Evolutionary conservation across 176 grass and related monocot species (phyloP).

Genomic region (Triticum dicoccoides): DNA sequence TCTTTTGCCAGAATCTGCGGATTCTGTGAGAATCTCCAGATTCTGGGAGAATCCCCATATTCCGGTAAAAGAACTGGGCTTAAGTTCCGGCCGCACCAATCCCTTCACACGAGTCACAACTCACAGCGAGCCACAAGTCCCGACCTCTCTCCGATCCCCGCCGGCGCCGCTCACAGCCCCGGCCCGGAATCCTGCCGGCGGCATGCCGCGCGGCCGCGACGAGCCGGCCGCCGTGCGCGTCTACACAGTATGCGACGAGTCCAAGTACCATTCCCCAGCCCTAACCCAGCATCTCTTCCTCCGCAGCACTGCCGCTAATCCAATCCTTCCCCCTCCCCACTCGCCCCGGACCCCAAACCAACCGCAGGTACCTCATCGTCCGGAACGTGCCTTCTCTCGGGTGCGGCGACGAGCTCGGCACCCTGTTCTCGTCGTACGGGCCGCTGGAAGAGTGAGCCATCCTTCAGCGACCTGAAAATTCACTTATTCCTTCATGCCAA

Average conservation of each 20-base stretch:
- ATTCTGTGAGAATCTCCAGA: too few species aligned
- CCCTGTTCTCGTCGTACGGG: slow-evolving; percentile 71
- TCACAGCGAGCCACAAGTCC: too few species aligned
- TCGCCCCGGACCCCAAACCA: neutral
- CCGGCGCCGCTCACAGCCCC: neutral
- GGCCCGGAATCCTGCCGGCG: neutral
- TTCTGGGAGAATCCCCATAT: too few species aligned
- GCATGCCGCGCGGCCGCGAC: slow-evolving; percentile 63
- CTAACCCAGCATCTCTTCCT: neutral
- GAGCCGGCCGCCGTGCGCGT: slow-evolving; percentile 52
- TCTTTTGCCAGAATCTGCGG: too few species aligned
- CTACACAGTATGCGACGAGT: slow-evolving; percentile 94
- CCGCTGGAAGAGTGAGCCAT: slow-evolving; percentile 70
- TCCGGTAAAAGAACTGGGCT: too few species aligned
- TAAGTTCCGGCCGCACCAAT: too few species aligned
- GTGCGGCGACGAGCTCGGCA: slow-evolving; percentile 71
- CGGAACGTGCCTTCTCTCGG: slow-evolving; percentile 88
- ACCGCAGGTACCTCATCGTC: slow-evolving; percentile 72
- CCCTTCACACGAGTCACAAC: too few species aligned
- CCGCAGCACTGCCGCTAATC: neutral
- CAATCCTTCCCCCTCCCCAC: neutral
- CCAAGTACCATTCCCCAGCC: slow-evolving; percentile 45
- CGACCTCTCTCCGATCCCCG: neutral
- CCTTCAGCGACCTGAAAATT: neutral
- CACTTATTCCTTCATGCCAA: neutral